phyloP scores from a whole-genome alignment of 2,329 filamentous ascomycete genomes.

The Colletotrichum trifolii region DNA sequence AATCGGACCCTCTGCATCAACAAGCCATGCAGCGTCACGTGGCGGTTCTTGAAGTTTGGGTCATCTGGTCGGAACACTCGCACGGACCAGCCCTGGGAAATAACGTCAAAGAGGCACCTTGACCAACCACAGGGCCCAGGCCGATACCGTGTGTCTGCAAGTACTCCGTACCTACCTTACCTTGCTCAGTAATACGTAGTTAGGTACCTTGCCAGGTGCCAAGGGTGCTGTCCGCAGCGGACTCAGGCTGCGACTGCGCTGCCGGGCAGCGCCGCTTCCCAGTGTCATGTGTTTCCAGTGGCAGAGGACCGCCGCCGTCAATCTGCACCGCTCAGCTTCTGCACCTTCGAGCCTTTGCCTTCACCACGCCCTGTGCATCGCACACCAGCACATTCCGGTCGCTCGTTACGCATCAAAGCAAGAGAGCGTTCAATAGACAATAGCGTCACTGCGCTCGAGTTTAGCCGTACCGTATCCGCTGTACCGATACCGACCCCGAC shows the following conservation, averaged over 20 bases:
- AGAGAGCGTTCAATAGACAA: not conserved
- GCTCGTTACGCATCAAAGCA: constrained; percentile 1
- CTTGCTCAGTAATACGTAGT: too few species aligned
- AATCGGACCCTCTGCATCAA: too few species aligned
- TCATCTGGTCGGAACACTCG: constrained; percentile 15
- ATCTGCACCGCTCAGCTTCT: constrained; percentile 2
- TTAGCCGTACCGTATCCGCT: too few species aligned
- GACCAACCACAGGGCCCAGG: too few species aligned
- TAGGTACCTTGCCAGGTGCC: too few species aligned
- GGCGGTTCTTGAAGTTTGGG: not conserved
- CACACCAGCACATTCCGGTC: constrained; percentile 11
- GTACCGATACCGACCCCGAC: too few species aligned
- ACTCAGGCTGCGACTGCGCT: not conserved
- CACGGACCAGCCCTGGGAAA: constrained; percentile 28
- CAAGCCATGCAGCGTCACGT: too few species aligned
- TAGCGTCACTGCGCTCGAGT: too few species aligned
- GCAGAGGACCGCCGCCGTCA: not conserved
- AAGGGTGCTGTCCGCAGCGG: not conserved
- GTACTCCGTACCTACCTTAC: too few species aligned
- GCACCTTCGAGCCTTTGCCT: constrained; percentile 2
- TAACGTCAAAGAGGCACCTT: constrained; percentile 30
- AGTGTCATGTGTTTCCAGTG: constrained; percentile 34
- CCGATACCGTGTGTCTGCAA: too few species aligned
- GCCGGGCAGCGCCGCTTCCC: constrained; percentile 22
- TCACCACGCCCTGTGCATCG: constrained; percentile 21